Evolutionary conservation across 108 stramenopile species (phyloP).

Genomic region (Skeletonema marinoi): DNA sequence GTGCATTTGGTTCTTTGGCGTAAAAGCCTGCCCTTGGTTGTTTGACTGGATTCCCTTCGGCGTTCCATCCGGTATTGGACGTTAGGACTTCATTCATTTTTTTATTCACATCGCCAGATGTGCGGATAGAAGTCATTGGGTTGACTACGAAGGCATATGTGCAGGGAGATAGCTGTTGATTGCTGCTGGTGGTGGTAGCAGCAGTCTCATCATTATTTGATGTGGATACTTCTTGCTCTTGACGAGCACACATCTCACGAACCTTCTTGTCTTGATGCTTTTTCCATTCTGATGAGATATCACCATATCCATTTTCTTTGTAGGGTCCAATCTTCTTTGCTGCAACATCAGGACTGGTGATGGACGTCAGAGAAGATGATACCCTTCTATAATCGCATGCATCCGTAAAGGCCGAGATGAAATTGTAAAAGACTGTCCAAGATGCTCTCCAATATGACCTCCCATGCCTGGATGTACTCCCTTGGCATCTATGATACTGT

Average conservation of each 20-base stretch:
- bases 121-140: background rate
- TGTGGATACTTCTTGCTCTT: no score
- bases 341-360: background rate
- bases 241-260: no score
- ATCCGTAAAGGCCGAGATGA: constrained; percentile 19
- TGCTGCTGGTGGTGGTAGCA: no score
- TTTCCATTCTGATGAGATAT: no score
- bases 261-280: no score
- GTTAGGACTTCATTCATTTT: constrained; percentile 12
- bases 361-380: background rate
- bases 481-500: background rate
- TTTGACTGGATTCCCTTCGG: background rate
- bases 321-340: no score
- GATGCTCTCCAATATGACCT: constrained; percentile 24
- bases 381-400: constrained; percentile 5
- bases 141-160: constrained; percentile 29
- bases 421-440: constrained; percentile 32
- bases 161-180: background rate
- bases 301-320: no score
- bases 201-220: no score
- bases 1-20: constrained; percentile 14
- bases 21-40: constrained; percentile 23
- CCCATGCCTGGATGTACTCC: constrained; percentile 23
- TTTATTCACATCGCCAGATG: background rate
- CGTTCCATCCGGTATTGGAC: constrained; percentile 26